Evolutionary conservation across 2,329 filamentous ascomycete genomes (phyloP).

Genomic region (Meredithiella fracta): DNA sequence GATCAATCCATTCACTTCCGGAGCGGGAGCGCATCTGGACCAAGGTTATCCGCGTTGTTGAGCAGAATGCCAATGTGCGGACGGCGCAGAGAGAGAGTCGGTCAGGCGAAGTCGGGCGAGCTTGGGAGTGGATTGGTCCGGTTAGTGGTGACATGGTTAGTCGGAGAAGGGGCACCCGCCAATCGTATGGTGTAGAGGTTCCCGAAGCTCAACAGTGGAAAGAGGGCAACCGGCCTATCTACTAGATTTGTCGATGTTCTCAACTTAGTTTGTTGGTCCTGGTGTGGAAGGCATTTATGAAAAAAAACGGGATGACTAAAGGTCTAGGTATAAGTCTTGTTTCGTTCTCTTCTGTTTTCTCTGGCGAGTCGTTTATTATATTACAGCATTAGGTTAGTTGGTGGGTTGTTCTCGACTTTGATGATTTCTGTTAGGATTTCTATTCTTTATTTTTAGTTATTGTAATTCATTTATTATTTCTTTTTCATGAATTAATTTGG

Average conservation of each 20-base stretch:
- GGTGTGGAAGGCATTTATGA: neutral
- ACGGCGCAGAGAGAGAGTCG: conserved; percentile 51
- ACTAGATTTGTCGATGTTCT: conserved; percentile 18
- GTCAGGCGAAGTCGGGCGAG: conserved; percentile 48
- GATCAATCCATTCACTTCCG: conserved; percentile 59
- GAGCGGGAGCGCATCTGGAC: conserved; percentile 73
- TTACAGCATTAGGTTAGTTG: neutral
- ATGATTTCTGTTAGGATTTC: neutral
- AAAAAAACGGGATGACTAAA: conserved; percentile 2
- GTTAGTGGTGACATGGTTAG: conserved; percentile 27
- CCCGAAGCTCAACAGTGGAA: conserved; percentile 23
- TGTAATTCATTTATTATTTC: neutral
- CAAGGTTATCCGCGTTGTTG: conserved; percentile 67
- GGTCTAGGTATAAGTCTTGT: neutral
- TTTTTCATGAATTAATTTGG: neutral
- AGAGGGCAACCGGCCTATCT: conserved; percentile 25
- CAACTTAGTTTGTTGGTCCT: too few species aligned
- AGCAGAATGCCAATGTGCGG: conserved; percentile 84
- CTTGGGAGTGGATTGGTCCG: conserved; percentile 56
- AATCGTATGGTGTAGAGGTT: conserved; percentile 31
- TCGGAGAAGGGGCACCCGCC: conserved; percentile 26
- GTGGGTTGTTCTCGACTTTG: neutral
- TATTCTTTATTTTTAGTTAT: neutral
- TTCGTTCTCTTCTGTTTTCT: neutral
- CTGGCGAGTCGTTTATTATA: neutral